phyloP scores from a whole-genome alignment of 441 rosid genomes.

The Erodium chrysanthum region DNA sequence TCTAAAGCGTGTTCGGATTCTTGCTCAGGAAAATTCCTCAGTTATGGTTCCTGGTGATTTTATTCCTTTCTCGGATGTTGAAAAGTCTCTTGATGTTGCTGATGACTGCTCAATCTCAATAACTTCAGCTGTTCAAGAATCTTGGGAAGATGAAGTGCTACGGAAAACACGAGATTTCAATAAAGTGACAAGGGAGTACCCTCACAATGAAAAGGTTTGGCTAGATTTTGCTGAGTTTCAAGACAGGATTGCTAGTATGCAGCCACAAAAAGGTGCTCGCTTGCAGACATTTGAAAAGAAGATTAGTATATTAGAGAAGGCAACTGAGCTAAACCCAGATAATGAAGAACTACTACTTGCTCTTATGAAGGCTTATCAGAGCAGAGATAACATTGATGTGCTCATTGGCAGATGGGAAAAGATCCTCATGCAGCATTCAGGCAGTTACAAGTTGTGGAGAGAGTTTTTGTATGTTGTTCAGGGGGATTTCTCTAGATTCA shows the following conservation, averaged over 20 bases:
- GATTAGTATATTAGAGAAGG: constrained; percentile 87
- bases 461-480: constrained; percentile 67
- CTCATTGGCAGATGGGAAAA: constrained; percentile 77
- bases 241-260: constrained; percentile 65
- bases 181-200: constrained; percentile 58
- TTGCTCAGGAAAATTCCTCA: constrained; percentile 31
- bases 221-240: constrained; percentile 73
- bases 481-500: constrained; percentile 88
- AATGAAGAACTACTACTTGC: constrained; percentile 64
- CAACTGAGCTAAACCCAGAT: constrained; percentile 71
- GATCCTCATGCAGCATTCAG: constrained; percentile 54
- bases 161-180: constrained; percentile 75
- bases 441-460: constrained; percentile 67
- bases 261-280: constrained; percentile 72
- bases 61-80: constrained; percentile 46
- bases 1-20: constrained; percentile 44
- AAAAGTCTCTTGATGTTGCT: constrained; percentile 25
- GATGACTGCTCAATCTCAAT: constrained; percentile 26
- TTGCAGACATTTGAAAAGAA: constrained; percentile 82
- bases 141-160: constrained; percentile 88
- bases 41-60: constrained; percentile 35
- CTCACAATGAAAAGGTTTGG: constrained; percentile 72
- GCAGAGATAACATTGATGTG: constrained; percentile 62
- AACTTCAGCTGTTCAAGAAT: constrained; percentile 44
- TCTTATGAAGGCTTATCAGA: constrained; percentile 75